Evolutionary conservation across 352 stramenopile genomes (phyloP).

Genomic region (Globisporangium alternatum): DNA sequence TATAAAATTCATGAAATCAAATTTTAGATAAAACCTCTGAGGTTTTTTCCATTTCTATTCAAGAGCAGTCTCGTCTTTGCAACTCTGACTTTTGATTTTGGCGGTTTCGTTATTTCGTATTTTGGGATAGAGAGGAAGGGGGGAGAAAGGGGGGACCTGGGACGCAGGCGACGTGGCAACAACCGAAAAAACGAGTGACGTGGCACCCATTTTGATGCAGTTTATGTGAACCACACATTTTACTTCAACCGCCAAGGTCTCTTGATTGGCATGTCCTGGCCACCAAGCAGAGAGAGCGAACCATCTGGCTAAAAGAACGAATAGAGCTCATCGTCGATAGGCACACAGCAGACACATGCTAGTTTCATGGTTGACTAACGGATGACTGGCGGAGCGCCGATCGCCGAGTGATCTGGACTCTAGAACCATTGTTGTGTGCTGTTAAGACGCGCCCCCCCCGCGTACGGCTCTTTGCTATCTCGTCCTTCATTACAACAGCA

Average conservation of each 20-base stretch:
- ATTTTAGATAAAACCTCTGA: not conserved
- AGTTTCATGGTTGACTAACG: not conserved
- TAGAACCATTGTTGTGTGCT: too few species aligned
- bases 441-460: too few species aligned
- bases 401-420: too few species aligned
- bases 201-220: not conserved
- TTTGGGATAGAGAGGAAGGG: not conserved
- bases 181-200: not conserved
- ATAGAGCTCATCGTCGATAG: not conserved
- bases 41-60: not conserved
- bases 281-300: not conserved
- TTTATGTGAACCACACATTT: conserved; percentile 1
- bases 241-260: not conserved
- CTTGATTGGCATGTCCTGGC: not conserved
- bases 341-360: not conserved
- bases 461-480: too few species aligned
- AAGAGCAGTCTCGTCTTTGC: not conserved
- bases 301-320: not conserved
- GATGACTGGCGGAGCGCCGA: not conserved
- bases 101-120: not conserved
- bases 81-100: not conserved
- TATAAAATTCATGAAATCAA: conserved; percentile 1
- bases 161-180: conserved; percentile 2
- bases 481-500: too few species aligned
- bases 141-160: not conserved